These are phyloP conservation scores for Kockiozyma suomiensis DNA, from an alignment of 805 yeast genomes.

Conservation along the genomic window DNA sequence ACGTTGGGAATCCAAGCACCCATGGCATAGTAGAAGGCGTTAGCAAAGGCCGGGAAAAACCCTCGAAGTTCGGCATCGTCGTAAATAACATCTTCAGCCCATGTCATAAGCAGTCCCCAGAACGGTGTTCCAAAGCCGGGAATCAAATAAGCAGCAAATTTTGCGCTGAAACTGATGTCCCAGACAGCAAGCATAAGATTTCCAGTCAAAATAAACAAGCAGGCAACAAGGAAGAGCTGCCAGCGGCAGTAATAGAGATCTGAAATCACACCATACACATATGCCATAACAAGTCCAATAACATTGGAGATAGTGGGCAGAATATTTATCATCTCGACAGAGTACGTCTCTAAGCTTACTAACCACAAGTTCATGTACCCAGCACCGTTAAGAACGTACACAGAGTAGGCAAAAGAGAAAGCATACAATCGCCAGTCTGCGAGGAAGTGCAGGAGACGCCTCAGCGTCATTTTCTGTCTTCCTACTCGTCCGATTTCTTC, in stretches of 20 bases:
- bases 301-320: slow-evolving; percentile 45
- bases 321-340: slow-evolving; percentile 38
- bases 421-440: slow-evolving; percentile 16
- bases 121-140: slow-evolving; percentile 62
- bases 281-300: slow-evolving; percentile 38
- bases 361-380: slow-evolving; percentile 42
- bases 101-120: slow-evolving; percentile 61
- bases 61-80: slow-evolving; percentile 49
- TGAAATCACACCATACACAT: slow-evolving; percentile 39
- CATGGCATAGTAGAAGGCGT: slow-evolving; percentile 41
- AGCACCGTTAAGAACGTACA: neutral
- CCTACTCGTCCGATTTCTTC: slow-evolving; percentile 17
- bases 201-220: slow-evolving; percentile 48
- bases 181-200: slow-evolving; percentile 57
- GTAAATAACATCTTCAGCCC: slow-evolving; percentile 61
- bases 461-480: slow-evolving; percentile 16
- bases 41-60: slow-evolving; percentile 40
- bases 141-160: slow-evolving; percentile 61
- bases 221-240: slow-evolving; percentile 52
- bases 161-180: slow-evolving; percentile 56
- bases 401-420: neutral
- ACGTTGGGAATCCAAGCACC: slow-evolving; percentile 48
- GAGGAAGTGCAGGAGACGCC: slow-evolving; percentile 6
- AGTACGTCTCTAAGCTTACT: slow-evolving; percentile 29
- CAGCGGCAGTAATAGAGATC: slow-evolving; percentile 47